phyloP scores from a whole-genome alignment of 345 rosid genomes.

The Heritiera fomes region DNA sequence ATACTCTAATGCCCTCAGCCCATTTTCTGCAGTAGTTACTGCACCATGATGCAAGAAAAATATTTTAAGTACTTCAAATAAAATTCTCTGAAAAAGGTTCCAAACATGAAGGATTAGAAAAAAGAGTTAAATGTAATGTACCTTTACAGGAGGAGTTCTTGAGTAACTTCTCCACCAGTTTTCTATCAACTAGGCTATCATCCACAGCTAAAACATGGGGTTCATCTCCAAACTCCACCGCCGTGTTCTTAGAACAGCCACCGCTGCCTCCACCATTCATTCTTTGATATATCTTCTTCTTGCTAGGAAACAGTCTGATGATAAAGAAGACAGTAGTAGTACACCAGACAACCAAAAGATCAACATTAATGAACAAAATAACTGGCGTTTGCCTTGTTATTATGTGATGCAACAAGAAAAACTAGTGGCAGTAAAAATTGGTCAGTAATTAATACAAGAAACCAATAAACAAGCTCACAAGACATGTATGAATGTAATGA shows the following conservation, averaged over 20 bases:
- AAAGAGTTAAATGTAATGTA: neutral
- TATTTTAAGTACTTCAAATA: neutral
- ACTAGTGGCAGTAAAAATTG: neutral
- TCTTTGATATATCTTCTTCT: slow-evolving; percentile 4
- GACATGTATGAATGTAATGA: slow-evolving; percentile 32
- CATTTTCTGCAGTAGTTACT: slow-evolving; percentile 88
- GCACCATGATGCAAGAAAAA: slow-evolving; percentile 9
- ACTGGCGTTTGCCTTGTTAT: neutral
- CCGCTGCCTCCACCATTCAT: slow-evolving; percentile 30
- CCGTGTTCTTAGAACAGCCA: slow-evolving; percentile 33
- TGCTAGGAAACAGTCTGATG: neutral
- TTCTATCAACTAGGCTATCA: slow-evolving; percentile 72
- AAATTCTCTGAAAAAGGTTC: neutral
- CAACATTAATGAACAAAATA: slow-evolving; percentile 6
- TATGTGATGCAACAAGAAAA: neutral
- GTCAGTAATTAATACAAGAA: slow-evolving; percentile 11
- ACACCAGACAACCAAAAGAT: neutral
- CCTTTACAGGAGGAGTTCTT: slow-evolving; percentile 82
- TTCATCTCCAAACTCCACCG: slow-evolving; percentile 33
- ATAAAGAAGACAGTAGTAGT: neutral
- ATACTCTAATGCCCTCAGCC: slow-evolving; percentile 65
- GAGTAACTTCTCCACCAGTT: slow-evolving; percentile 63
- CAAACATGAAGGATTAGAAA: neutral
- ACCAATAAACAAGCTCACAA: slow-evolving; percentile 34
- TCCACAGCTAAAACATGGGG: slow-evolving; percentile 87